Conservation (phyloP, 1,284 basidiomycete species). For the Ganoderma resinaceum region DNA sequence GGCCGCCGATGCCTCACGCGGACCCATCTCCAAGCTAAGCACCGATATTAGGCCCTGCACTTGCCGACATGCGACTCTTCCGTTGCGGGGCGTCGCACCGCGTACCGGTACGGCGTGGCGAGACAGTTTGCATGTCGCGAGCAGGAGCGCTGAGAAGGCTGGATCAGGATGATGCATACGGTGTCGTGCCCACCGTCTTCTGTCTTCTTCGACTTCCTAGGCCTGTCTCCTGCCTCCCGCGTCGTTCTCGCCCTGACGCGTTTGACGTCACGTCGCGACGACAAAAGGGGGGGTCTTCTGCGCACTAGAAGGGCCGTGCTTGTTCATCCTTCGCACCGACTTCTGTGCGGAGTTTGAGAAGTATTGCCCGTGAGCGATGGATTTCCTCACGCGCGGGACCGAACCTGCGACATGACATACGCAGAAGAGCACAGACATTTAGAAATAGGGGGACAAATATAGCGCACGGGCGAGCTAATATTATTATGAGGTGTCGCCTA, state of each 20-base stretch:
- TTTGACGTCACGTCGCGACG: not conserved
- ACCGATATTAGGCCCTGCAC: not conserved
- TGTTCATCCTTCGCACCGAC: not conserved
- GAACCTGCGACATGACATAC: not conserved
- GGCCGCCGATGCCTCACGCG: not conserved
- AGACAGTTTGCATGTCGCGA: too few species aligned
- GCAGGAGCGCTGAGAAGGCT: not conserved
- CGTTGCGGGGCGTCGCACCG: not conserved
- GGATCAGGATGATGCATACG: not conserved
- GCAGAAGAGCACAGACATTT: not conserved
- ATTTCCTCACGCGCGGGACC: conserved; percentile 3
- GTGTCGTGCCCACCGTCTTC: too few species aligned
- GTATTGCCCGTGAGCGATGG: not conserved
- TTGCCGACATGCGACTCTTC: not conserved
- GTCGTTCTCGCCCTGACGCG: not conserved
- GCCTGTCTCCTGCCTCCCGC: not conserved
- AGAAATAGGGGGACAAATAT: not conserved
- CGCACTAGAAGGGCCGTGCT: not conserved
- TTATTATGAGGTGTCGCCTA: conserved; percentile 1
- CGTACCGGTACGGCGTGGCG: not conserved
- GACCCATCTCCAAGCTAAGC: not conserved
- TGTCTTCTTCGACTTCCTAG: too few species aligned
- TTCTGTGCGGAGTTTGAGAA: not conserved
- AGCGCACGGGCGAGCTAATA: not conserved
- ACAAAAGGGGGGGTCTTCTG: not conserved